Evolutionary conservation across 768 basidiomycete genomes (phyloP).

Genomic region (Agaricus blazei): DNA sequence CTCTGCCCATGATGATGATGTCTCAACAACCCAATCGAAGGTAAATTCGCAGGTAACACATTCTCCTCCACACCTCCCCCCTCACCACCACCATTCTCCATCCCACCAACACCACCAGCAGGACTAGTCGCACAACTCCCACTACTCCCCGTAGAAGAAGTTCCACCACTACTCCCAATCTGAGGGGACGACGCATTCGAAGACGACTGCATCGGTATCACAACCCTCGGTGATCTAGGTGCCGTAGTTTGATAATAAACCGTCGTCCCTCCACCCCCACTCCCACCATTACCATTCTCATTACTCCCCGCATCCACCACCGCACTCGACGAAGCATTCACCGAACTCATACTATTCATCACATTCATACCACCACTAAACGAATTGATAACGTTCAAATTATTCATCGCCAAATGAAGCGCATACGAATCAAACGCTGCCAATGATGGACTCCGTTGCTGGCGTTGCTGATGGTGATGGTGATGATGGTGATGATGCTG

Average conservation of each 20-base stretch:
- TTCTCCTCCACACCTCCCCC: constrained; percentile 16
- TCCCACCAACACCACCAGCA: too few species aligned
- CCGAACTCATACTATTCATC: too few species aligned
- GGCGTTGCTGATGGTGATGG: not conserved
- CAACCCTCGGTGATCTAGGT: constrained; percentile 36
- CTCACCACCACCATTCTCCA: not conserved
- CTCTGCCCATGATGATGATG: constrained; percentile 25
- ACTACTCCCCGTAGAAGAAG: not conserved
- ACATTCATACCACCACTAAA: too few species aligned
- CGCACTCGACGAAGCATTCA: too few species aligned
- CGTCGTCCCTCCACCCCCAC: constrained; percentile 28
- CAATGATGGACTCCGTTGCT: not conserved
- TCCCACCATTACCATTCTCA: too few species aligned
- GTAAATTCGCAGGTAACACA: constrained; percentile 37
- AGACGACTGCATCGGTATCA: constrained; percentile 2
- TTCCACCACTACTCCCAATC: not conserved
- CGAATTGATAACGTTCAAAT: too few species aligned
- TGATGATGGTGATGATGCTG: not conserved
- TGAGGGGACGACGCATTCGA: constrained; percentile 12
- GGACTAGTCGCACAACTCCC: not conserved
- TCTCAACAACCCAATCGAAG: constrained; percentile 25
- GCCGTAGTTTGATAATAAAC: constrained; percentile 64
- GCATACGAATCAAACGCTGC: too few species aligned
- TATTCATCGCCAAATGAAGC: not conserved
- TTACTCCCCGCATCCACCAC: too few species aligned